Evolutionary conservation across 73 alveolate genomes (phyloP), one percentile per base, ranked within the genome.

Genomic region (Breviolum minutum): DNA sequence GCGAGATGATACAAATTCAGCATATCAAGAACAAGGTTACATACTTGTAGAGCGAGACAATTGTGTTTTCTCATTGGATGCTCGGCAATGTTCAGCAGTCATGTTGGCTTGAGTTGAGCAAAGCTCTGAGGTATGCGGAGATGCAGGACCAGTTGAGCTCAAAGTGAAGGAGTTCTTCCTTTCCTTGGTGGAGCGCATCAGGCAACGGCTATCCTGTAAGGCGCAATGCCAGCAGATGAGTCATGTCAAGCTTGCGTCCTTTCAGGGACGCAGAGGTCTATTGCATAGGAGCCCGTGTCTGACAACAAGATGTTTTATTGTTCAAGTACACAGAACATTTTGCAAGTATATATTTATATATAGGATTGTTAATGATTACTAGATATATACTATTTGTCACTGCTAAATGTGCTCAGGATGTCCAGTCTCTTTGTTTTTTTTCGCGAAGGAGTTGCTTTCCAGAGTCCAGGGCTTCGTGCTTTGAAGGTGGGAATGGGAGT

Each of bases 261-360:
- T 30, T 24, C 96, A 90, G 96, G 97, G 97, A 92, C 80, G 97
- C 97, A 19, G 97, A 92, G 8, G 97, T 92, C 90, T 92, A 92
- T 68, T 92, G 97, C 97, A 92, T 92, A 92, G 97, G 97, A 71
- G 97, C 97, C 29, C 63, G 40, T n/a, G 9, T 68, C 24, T 68
- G 77, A 68, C 77, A 68, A 1, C 77, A 17, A 17, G 77, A 14
- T 22, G 77, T 17, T 6, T 22, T 14, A 22, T 14, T 68, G 2
- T 68, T 68, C n/a, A 68, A 4, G n/a, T 22, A 17, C 77, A 17
- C 77, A 68, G n/a, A 2, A 22, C n/a, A 66, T 40, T 2, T 40
- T 2, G 54, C 54, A 40, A 3, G 54, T 40, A 40, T 40, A 40
- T 40, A 40, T n/a, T n/a, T 40, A 40, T 40, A 40, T 40, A 40